Conservation (phyloP, 2,329 filamentous ascomycete genomes). For the Gnomoniopsis sp. region DNA sequence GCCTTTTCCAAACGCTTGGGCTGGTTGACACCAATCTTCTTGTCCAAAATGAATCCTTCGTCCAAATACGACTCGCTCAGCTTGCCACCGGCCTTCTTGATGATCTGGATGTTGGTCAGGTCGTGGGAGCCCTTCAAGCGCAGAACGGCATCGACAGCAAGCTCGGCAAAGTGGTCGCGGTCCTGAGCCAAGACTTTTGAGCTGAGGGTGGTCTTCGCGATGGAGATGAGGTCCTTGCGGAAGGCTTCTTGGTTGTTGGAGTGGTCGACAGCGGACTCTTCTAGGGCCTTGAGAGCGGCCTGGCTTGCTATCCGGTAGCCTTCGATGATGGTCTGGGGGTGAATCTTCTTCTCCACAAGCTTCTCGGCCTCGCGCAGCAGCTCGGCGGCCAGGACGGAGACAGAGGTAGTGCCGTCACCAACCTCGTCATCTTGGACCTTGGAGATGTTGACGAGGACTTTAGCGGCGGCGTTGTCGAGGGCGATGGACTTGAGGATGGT, state of each 20-base stretch:
- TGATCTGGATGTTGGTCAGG: conserved; percentile 96
- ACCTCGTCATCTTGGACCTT: conserved; percentile 99
- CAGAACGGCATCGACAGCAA: conserved; percentile 88
- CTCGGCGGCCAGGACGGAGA: conserved; percentile 91
- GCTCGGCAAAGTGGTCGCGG: conserved; percentile 81
- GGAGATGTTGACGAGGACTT: conserved; percentile 98
- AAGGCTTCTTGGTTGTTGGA: conserved; percentile 81
- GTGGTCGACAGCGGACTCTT: conserved; percentile 83
- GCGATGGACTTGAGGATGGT: conserved; percentile 98
- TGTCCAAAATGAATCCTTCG: conserved; percentile 97
- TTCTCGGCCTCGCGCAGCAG: conserved; percentile 94
- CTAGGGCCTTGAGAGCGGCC: conserved; percentile 80
- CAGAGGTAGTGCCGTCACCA: conserved; percentile 96
- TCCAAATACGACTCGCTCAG: conserved; percentile 96
- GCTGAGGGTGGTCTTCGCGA: conserved; percentile 92
- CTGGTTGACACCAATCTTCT: conserved; percentile 98
- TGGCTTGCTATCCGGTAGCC: conserved; percentile 95
- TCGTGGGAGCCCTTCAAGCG: conserved; percentile 87
- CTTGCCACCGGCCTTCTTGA: conserved; percentile 98
- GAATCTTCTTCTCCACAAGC: conserved; percentile 96
- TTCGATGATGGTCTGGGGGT: conserved; percentile 98
- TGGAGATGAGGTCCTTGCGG: conserved; percentile 82
- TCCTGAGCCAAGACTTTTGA: conserved; percentile 97
- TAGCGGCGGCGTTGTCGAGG: conserved; percentile 95
- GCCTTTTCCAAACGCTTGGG: conserved; percentile 96